phyloP scores from a whole-genome alignment of 768 basidiomycete genomes.

The Floccularia luteovirens region DNA sequence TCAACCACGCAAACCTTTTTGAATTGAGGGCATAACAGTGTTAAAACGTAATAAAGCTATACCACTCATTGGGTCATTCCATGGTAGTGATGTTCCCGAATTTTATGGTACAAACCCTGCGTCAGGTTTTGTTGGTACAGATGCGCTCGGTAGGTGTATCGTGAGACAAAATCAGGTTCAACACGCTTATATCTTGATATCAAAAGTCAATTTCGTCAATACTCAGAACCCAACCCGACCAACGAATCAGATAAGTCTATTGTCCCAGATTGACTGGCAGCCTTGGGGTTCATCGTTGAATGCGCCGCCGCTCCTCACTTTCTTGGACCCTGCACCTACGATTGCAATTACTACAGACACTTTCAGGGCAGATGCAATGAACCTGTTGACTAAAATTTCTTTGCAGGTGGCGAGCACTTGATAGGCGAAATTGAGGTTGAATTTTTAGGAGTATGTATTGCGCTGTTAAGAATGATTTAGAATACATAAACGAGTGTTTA shows the following conservation, averaged over 20 bases:
- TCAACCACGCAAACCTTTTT: neutral
- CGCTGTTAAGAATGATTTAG: no score
- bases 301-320: slow-evolving; percentile 7
- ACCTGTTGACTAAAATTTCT: neutral
- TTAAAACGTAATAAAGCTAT: slow-evolving; percentile 17
- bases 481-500: no score
- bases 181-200: neutral
- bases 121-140: neutral
- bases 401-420: neutral
- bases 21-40: slow-evolving; percentile 14
- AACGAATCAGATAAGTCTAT: slow-evolving; percentile 1
- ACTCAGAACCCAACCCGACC: no score
- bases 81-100: neutral
- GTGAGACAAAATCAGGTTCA: neutral
- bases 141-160: neutral
- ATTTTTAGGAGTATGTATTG: neutral
- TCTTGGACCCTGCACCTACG: no score
- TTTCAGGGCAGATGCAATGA: slow-evolving; percentile 5
- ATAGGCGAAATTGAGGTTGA: neutral
- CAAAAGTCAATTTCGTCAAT: neutral
- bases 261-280: neutral
- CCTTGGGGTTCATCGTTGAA: neutral
- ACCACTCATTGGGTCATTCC: slow-evolving; percentile 11
- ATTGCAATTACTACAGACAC: slow-evolving; percentile 8
- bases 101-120: neutral